Evolutionary conservation across 805 yeast species (phyloP).

Genomic region (Kuraishia borneana): DNA sequence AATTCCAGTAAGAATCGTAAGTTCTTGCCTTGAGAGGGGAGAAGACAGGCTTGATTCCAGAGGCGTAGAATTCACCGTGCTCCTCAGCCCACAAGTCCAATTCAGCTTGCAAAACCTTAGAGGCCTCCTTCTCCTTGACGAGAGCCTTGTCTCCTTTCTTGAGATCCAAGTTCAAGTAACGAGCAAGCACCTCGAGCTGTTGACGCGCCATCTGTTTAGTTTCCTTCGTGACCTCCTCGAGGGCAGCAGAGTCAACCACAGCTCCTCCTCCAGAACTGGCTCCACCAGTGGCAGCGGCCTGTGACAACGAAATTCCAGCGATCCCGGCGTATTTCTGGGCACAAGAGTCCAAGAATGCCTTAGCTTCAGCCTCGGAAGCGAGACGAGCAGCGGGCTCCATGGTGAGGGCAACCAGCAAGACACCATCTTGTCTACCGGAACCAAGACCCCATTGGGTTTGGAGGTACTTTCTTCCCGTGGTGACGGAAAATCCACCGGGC

Average conservation of each 20-base stretch:
- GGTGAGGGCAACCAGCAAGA: conserved; percentile 70
- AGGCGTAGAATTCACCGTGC: conserved; percentile 88
- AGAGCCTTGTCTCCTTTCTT: conserved; percentile 83
- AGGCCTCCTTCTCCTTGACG: conserved; percentile 77
- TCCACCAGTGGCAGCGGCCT: conserved; percentile 49
- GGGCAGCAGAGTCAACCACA: conserved; percentile 89
- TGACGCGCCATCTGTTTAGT: conserved; percentile 61
- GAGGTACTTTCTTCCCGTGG: conserved; percentile 85
- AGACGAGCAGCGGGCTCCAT: conserved; percentile 88
- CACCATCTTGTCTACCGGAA: conserved; percentile 89
- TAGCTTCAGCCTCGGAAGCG: conserved; percentile 80
- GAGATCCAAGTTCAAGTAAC: conserved; percentile 87
- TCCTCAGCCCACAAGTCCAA: conserved; percentile 85
- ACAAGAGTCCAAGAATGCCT: conserved; percentile 70
- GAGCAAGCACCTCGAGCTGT: conserved; percentile 86
- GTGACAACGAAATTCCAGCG: conserved; percentile 66
- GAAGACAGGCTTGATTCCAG: conserved; percentile 84
- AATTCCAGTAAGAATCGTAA: conserved; percentile 97
- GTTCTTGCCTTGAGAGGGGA: conserved; percentile 89
- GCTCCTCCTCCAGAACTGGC: conserved; percentile 65
- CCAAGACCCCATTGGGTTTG: conserved; percentile 90
- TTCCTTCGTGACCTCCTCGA: conserved; percentile 70
- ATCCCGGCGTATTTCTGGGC: conserved; percentile 79
- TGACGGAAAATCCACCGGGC: conserved; percentile 98
- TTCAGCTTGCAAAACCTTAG: conserved; percentile 74